Evolutionary conservation across 257 asterid species (phyloP).

Genomic region (Nicotiana tomentosiformis): DNA sequence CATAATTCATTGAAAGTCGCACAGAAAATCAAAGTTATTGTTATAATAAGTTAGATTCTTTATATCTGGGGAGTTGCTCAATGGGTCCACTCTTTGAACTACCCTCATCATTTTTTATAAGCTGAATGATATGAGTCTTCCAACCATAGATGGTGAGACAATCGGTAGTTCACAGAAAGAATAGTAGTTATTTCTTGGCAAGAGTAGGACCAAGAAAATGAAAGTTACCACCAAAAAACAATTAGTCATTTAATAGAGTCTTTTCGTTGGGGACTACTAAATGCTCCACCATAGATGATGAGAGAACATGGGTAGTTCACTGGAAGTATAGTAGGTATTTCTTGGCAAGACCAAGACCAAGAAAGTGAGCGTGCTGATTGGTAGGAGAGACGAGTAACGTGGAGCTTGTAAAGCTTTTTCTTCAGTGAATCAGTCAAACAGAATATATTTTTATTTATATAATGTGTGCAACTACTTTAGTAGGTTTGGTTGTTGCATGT

Average conservation of each 20-base stretch:
- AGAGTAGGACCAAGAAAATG: not conserved
- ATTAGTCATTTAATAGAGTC: not conserved
- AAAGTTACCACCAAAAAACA: not conserved
- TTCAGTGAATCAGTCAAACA: not conserved
- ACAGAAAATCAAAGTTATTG: not conserved
- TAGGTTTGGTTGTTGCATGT: slow-evolving; percentile 25
- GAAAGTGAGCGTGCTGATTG: not conserved
- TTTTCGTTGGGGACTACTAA: not conserved
- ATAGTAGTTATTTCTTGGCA: not conserved
- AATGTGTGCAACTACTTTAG: not conserved
- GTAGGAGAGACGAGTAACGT: not conserved
- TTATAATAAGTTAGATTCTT: not conserved
- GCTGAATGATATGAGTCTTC: not conserved
- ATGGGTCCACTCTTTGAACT: not conserved
- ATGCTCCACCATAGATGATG: not conserved
- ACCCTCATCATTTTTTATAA: not conserved
- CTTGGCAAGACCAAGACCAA: not conserved
- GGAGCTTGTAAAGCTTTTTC: not conserved
- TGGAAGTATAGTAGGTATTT: not conserved
- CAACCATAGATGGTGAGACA: not conserved
- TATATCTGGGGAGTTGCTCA: not conserved
- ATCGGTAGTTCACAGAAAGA: not conserved
- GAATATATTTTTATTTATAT: not conserved
- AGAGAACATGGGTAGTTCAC: not conserved
- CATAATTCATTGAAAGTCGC: not conserved